Conservation (phyloP, 495 filamentous ascomycete species). For the Tuber indicum region DNA sequence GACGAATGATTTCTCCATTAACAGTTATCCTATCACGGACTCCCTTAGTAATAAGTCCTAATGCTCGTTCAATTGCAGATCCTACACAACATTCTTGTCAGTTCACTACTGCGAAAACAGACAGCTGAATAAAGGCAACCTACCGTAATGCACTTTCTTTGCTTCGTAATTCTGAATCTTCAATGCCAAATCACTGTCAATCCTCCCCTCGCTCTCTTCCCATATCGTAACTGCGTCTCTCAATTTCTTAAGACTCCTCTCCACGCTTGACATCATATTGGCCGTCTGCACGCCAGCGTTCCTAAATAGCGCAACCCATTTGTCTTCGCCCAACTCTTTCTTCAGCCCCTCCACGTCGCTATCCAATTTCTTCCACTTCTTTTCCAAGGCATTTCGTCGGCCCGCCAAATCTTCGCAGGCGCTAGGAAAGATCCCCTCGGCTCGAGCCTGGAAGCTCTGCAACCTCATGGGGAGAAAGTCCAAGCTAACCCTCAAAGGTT, state of each 20-base stretch:
- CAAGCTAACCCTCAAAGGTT: conserved; percentile 82
- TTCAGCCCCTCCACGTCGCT: conserved; percentile 77
- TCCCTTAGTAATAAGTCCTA: conserved; percentile 86
- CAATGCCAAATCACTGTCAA: conserved; percentile 68
- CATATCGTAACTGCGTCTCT: conserved; percentile 54
- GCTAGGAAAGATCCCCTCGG: conserved; percentile 69
- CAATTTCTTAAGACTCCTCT: conserved; percentile 73
- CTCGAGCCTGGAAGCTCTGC: conserved; percentile 72
- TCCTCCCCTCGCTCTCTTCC: conserved; percentile 38
- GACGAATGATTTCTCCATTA: conserved; percentile 82
- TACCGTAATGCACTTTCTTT: conserved; percentile 82
- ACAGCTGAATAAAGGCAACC: conserved; percentile 23
- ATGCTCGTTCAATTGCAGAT: conserved; percentile 83
- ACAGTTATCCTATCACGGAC: conserved; percentile 85
- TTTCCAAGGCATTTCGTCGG: conserved; percentile 62
- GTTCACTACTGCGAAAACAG: conserved; percentile 18
- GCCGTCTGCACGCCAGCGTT: conserved; percentile 87
- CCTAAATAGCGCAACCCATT: conserved; percentile 90
- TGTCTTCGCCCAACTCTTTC: conserved; percentile 85
- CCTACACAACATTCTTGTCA: conserved; percentile 43
- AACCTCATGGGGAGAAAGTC: conserved; percentile 97
- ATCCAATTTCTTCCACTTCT: conserved; percentile 73
- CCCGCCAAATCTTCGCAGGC: conserved; percentile 82
- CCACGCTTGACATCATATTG: conserved; percentile 90
- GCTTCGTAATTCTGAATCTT: conserved; percentile 90